These are phyloP conservation scores for Nakazawaea wyomingensis DNA, from an alignment of 805 yeast species.

Conservation along the genomic window DNA sequence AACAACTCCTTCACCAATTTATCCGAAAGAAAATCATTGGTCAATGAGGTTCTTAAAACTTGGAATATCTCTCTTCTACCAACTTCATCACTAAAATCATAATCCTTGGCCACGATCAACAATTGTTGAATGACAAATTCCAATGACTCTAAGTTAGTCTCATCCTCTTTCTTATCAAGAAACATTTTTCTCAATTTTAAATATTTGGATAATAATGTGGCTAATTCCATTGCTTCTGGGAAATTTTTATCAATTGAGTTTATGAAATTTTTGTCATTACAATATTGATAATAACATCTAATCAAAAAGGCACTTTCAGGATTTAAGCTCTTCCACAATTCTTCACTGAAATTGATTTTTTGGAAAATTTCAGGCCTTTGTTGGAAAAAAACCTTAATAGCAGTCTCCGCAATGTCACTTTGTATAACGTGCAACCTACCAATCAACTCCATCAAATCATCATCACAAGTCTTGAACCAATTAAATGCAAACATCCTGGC, in stretches of 20 bases:
- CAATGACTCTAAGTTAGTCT: constrained; percentile 40
- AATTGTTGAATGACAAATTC: constrained; percentile 77
- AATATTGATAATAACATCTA: constrained; percentile 60
- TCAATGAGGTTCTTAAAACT: constrained; percentile 52
- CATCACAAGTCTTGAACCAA: constrained; percentile 69
- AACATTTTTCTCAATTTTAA: constrained; percentile 38
- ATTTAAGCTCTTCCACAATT: constrained; percentile 64
- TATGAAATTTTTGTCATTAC: constrained; percentile 45
- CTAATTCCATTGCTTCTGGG: constrained; percentile 75
- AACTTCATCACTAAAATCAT: constrained; percentile 85
- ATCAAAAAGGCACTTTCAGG: constrained; percentile 73
- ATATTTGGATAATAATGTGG: constrained; percentile 53
- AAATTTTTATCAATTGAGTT: constrained; percentile 61
- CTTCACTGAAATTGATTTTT: constrained; percentile 55
- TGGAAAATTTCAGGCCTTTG: constrained; percentile 58
- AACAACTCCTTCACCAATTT: constrained; percentile 50
- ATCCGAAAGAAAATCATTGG: constrained; percentile 52
- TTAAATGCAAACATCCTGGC: constrained; percentile 57
- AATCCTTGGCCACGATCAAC: constrained; percentile 56
- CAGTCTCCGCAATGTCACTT: constrained; percentile 61
- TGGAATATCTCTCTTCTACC: constrained; percentile 77
- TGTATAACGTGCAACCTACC: constrained; percentile 68
- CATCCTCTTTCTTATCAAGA: constrained; percentile 15
- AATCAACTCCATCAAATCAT: constrained; percentile 66
- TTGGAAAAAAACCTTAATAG: constrained; percentile 58